Base-by-base conservation (phyloP, 768 basidiomycete genomes). In the Xerocomellus intermedius region DNA sequence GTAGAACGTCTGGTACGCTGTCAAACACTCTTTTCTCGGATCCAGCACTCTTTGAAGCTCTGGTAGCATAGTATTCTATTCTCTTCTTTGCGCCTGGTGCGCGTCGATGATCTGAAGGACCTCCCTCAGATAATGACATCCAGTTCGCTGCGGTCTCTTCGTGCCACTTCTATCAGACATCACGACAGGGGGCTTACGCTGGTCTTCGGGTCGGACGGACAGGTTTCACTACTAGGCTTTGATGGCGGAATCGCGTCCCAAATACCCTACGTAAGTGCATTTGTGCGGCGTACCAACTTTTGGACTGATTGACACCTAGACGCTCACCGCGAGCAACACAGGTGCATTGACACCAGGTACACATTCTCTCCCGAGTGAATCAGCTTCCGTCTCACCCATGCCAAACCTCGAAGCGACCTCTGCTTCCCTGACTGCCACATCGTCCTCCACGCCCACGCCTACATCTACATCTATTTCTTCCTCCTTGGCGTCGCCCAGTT, bases 61-160 rank as follows among this genome's bases (percentile, higher is more conserved):
- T 55, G 63, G 61, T 63, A 58, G 48, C 19, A 38, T 45, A 52
- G 30, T 14, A 50, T 52, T 54, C 37, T 43, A 12, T 50, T 24
- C 33, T 24, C n/a, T 45, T 39, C 8, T 52, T 49, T 64, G 68
- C 66, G 68, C 68, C 68, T 48, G 68, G 68, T 45, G 68, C 68
- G 68, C 66, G 46, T 58, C 52, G 30, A 68, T 69, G 63, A 63
- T 61, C 44, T 59, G 30, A 53, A 42, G 33, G 9, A 39, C 39
- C 33, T 24, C 14, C 50, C 12, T 56, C 41, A 59, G 50, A 69
- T 60, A 42, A 68, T 69, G 67, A 50, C 19, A 50, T 37, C 24
- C 44, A 54, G 51, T 46, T 64, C 56, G 2, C 26, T 19, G 14
- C 59, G 3, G 35, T 58, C 46, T 42, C 44, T 41, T 56, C 49